phyloP scores from a whole-genome alignment of 164 flowering plant genomes.

The Hamamelis virginiana region DNA sequence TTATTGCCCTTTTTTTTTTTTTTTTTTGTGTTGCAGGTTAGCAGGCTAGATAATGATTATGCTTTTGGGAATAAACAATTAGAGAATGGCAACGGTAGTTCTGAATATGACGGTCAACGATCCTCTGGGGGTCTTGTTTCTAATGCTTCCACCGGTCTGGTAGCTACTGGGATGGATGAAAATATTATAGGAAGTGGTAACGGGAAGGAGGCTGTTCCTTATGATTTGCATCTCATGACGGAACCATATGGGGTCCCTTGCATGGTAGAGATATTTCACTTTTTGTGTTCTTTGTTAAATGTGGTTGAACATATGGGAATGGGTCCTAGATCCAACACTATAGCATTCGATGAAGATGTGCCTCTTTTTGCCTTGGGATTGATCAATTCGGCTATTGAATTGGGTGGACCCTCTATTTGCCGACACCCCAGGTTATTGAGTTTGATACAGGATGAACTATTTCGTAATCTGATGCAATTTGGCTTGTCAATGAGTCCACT shows the following conservation, averaged over 20 bases:
- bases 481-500: constrained; percentile 30
- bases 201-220: constrained; percentile 22
- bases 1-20: constrained; percentile 1
- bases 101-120: constrained; percentile 36
- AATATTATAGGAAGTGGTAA: constrained; percentile 6
- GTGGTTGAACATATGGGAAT: constrained; percentile 23
- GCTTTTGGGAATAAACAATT: constrained; percentile 28
- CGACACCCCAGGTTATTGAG: constrained; percentile 21
- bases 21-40: constrained; percentile 26
- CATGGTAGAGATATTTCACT: constrained; percentile 29
- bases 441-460: constrained; percentile 24
- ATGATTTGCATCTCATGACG: constrained; percentile 16
- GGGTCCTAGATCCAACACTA: constrained; percentile 23
- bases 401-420: constrained; percentile 21
- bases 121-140: constrained; percentile 18
- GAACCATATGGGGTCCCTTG: constrained; percentile 29
- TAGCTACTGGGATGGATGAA: constrained; percentile 17
- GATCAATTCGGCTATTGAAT: constrained; percentile 28
- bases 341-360: constrained; percentile 26
- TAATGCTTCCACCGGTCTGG: constrained; percentile 11
- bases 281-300: constrained; percentile 21
- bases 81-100: constrained; percentile 39
- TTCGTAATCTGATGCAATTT: constrained; percentile 27
- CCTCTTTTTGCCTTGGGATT: constrained; percentile 28
- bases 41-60: constrained; percentile 29